These are phyloP conservation scores for Dactylis glomerata DNA, from an alignment of 176 grass and related monocot species.

Conservation along the genomic window DNA sequence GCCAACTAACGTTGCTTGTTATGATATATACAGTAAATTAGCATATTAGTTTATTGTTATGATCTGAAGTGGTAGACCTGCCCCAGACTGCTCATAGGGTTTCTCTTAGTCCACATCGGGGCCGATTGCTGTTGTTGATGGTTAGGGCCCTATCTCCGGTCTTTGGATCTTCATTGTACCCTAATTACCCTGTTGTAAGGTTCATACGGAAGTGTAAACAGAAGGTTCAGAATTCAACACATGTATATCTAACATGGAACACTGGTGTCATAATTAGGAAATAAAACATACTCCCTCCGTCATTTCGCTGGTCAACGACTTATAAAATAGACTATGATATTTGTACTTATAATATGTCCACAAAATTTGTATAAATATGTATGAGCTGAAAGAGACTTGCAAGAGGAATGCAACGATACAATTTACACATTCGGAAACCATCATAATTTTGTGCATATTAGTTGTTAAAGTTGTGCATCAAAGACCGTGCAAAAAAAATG, in stretches of 20 bases:
- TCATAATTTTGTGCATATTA: too few relatives aligned
- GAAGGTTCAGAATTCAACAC: not conserved
- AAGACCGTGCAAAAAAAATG: too few relatives aligned
- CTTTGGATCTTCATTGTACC: not conserved
- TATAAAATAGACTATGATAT: too few relatives aligned
- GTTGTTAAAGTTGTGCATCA: too few relatives aligned
- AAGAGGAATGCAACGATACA: too few relatives aligned
- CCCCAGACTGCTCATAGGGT: not conserved
- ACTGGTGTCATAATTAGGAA: not conserved
- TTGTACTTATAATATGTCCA: too few relatives aligned
- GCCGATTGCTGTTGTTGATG: not conserved
- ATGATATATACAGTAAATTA: slow-evolving; percentile 12
- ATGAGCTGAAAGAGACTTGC: too few relatives aligned
- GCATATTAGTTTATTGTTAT: not conserved
- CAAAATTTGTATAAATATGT: too few relatives aligned
- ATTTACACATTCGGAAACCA: too few relatives aligned
- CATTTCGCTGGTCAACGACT: too few relatives aligned
- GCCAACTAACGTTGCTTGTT: not conserved
- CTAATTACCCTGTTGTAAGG: not conserved
- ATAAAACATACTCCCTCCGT: too few relatives aligned
- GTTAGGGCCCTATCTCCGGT: not conserved
- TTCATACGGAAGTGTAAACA: not conserved
- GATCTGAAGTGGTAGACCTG: not conserved
- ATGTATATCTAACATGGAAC: not conserved
- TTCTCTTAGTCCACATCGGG: not conserved